Base-by-base conservation (phyloP, 2,329 filamentous ascomycete species). In the Diaporthe citri region DNA sequence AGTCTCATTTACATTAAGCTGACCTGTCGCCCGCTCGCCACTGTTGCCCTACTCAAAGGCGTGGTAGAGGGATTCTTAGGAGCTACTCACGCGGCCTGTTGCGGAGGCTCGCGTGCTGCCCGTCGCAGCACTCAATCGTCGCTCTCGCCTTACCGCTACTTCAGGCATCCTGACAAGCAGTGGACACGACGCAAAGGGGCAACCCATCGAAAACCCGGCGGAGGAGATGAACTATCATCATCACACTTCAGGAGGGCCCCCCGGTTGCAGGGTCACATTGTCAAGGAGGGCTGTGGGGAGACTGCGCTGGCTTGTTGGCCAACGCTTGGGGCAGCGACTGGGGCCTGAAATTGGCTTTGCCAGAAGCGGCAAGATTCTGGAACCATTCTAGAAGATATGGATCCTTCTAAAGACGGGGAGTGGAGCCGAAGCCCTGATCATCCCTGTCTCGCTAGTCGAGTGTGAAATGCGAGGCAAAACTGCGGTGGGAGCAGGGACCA, bases 331-430 rank as follows among this genome's bases (percentile, higher is more conserved):
- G 25, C 43, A 72, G 12, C 31, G 46, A 70, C 72, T 69, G 72
- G 75, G 75, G 55, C 52, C 48, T 55, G 36, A 64, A 64, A 41
- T 76, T 55, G 70, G 55, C 73, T 73, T 71, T 70, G 25, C 76
- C 62, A 52, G 25, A 72, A 72, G 36, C 3, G 70, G 76, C 51
- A 77, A 64, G 52, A 28, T 76, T 77, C 74, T 71, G 74, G 76
- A 77, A 76, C 48, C 59, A 48, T 77, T 77, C 73, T 70, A 74
- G 73, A 74, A 74, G 67, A 43, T 55, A 43, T 64, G 71, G 71
- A 43, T 64, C 57, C 71, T 72, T 64, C 57, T 46, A 72, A 72
- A 52, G 57, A 72, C 71, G 71, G 71, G 71, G 71, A 62, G 60
- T 72, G 73, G 59, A 62, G 55, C 66, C 64, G 72, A 46, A 28